Conservation (phyloP, 2,329 filamentous ascomycete genomes). For the Neurospora sp. region DNA sequence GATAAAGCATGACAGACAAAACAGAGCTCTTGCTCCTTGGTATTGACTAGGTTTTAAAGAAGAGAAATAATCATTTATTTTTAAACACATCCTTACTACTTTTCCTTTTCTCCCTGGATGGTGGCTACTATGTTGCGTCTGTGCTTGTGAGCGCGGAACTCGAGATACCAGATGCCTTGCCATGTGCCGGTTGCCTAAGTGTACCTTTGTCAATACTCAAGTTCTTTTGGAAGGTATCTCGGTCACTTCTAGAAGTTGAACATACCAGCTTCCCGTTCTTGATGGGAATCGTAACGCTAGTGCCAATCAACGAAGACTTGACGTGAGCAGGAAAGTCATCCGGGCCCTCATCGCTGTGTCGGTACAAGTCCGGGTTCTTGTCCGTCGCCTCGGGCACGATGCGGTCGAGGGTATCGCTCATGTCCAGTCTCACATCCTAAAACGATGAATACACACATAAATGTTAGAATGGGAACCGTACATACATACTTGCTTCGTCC, state of each 20-base stretch:
- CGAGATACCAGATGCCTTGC: slow-evolving; percentile 91
- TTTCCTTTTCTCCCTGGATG: slow-evolving; percentile 75
- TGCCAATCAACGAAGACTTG: slow-evolving; percentile 81
- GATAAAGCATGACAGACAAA: slow-evolving; percentile 9
- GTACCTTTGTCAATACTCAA: background rate
- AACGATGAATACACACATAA: background rate
- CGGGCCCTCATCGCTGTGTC: slow-evolving; percentile 52
- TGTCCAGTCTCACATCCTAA: slow-evolving; percentile 74
- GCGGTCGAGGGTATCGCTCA: slow-evolving; percentile 87
- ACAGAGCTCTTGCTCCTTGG: background rate
- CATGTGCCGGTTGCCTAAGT: slow-evolving; percentile 54
- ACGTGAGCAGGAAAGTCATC: slow-evolving; percentile 98
- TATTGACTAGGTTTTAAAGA: background rate
- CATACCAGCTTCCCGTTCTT: slow-evolving; percentile 65
- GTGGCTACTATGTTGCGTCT: slow-evolving; percentile 79
- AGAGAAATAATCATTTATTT: background rate
- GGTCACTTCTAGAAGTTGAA: background rate
- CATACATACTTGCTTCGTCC: too few relatives aligned
- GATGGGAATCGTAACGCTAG: slow-evolving; percentile 85
- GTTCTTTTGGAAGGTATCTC: background rate
- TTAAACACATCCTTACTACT: slow-evolving; percentile 4
- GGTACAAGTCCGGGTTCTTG: background rate
- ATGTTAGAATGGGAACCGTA: too few relatives aligned
- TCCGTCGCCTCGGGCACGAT: slow-evolving; percentile 69
- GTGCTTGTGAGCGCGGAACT: slow-evolving; percentile 73